These are phyloP conservation scores for Cercospora sp. DNA, from an alignment of 2,329 filamentous ascomycete genomes.

Conservation along the genomic window DNA sequence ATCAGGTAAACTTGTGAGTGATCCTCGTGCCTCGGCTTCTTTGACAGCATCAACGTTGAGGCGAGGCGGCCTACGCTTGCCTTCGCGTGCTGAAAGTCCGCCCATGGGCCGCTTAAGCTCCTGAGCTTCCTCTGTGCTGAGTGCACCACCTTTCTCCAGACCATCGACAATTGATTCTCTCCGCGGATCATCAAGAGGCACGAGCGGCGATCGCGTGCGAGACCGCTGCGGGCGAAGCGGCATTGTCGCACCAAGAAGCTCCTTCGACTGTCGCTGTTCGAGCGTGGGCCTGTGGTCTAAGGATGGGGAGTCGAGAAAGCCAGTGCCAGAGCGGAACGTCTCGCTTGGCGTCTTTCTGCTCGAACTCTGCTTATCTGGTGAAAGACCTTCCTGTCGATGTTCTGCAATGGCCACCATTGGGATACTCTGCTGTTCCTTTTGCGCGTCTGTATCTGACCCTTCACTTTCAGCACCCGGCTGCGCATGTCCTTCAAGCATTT, in stretches of 20 bases:
- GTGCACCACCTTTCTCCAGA: conserved; percentile 38
- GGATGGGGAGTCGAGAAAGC: conserved; percentile 37
- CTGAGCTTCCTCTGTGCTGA: conserved; percentile 34
- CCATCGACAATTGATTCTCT: conserved; percentile 34
- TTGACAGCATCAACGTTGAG: conserved; percentile 80
- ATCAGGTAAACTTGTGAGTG: conserved; percentile 87
- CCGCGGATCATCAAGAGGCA: conserved; percentile 28
- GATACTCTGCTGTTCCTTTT: not conserved
- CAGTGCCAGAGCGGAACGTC: conserved; percentile 38
- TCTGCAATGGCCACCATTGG: not conserved
- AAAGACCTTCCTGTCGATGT: conserved; percentile 8
- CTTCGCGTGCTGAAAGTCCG: conserved; percentile 45
- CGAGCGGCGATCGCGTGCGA: conserved; percentile 30
- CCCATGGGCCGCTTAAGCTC: conserved; percentile 35
- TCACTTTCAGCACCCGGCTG: conserved; percentile 9
- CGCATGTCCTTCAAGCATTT: conserved; percentile 21
- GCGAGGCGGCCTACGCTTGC: conserved; percentile 61
- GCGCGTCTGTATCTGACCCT: not conserved
- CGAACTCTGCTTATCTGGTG: not conserved
- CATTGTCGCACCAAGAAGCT: conserved; percentile 25
- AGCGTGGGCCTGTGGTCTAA: not conserved
- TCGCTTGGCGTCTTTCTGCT: conserved; percentile 29
- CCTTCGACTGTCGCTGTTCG: conserved; percentile 25
- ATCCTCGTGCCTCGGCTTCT: conserved; percentile 79
- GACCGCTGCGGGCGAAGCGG: conserved; percentile 20